These are phyloP conservation scores for Venturia asperata DNA, from an alignment of 2,329 filamentous ascomycete genomes.

Conservation along the genomic window DNA sequence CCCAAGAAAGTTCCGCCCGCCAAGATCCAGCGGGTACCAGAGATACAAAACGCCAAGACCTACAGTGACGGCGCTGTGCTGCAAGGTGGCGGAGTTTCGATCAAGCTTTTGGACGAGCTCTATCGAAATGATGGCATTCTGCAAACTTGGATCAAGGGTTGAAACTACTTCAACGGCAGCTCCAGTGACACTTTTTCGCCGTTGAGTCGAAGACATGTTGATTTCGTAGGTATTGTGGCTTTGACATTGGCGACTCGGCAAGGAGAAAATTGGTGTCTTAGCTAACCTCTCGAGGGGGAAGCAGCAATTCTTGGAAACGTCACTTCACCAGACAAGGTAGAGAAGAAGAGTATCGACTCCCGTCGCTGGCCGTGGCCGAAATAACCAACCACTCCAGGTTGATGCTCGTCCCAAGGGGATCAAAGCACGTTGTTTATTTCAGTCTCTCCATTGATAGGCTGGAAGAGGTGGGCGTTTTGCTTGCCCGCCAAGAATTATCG, in stretches of 20 bases:
- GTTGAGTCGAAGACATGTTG: background rate
- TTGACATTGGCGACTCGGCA: conserved; percentile 10
- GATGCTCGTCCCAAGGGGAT: background rate
- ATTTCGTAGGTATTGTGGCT: conserved; percentile 5
- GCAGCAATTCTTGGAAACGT: conserved; percentile 1
- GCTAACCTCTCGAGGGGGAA: background rate
- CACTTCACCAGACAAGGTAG: background rate
- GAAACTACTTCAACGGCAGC: too few species aligned
- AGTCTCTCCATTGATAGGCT: background rate
- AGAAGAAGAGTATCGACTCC: background rate
- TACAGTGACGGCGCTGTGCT: background rate
- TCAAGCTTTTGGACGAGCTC: background rate
- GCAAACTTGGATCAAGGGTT: background rate
- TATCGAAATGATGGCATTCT: background rate
- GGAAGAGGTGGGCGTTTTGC: background rate
- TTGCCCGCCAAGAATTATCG: background rate
- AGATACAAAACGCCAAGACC: background rate
- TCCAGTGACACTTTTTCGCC: background rate
- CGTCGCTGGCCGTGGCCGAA: background rate
- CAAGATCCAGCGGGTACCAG: background rate
- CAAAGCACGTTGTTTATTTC: background rate
- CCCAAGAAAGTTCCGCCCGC: background rate
- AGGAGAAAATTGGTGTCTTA: background rate
- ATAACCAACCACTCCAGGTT: background rate
- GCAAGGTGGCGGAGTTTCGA: background rate